Evolutionary conservation across 306 rosid species (phyloP).

Genomic region (Benincasa hispida): DNA sequence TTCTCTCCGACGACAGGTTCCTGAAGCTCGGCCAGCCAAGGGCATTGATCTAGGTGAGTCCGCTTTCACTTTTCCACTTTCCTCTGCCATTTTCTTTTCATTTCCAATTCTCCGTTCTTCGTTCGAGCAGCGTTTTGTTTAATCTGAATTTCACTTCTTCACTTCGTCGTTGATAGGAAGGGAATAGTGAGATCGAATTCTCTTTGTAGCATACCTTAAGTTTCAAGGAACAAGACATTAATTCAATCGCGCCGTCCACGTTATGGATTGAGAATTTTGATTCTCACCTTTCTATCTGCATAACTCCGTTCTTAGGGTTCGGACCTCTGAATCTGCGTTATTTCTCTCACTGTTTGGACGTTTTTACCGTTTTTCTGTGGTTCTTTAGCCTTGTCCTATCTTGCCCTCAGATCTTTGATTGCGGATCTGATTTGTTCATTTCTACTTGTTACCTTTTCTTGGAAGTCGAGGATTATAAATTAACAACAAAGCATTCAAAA

Average conservation of each 20-base stretch:
- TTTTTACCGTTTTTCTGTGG: not conserved
- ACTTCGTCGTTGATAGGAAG: slow-evolving; percentile 8
- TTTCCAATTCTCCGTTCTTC: not conserved
- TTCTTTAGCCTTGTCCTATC: slow-evolving; percentile 21
- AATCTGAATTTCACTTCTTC: slow-evolving; percentile 11
- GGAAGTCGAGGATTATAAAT: not conserved
- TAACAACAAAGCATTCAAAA: not conserved
- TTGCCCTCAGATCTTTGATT: slow-evolving; percentile 8
- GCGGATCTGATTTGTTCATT: slow-evolving; percentile 4
- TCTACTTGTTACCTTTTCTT: not conserved
- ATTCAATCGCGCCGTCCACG: not conserved
- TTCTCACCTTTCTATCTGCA: not conserved
- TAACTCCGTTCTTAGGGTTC: not conserved
- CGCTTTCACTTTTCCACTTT: slow-evolving; percentile 7
- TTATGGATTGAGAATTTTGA: not conserved
- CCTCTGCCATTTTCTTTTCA: not conserved
- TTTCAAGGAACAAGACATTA: not conserved
- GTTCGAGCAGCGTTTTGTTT: too few relatives aligned
- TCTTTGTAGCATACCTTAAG: not conserved
- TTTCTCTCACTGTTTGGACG: not conserved
- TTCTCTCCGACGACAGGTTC: not conserved
- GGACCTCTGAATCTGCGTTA: not conserved
- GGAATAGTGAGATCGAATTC: not conserved
- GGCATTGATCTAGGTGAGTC: slow-evolving; percentile 27
- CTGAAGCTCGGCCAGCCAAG: slow-evolving; percentile 31